Evolutionary conservation across 116 monocot genomes (phyloP), one percentile per base, ranked within the genome.

Genomic region (Zostera marina): DNA sequence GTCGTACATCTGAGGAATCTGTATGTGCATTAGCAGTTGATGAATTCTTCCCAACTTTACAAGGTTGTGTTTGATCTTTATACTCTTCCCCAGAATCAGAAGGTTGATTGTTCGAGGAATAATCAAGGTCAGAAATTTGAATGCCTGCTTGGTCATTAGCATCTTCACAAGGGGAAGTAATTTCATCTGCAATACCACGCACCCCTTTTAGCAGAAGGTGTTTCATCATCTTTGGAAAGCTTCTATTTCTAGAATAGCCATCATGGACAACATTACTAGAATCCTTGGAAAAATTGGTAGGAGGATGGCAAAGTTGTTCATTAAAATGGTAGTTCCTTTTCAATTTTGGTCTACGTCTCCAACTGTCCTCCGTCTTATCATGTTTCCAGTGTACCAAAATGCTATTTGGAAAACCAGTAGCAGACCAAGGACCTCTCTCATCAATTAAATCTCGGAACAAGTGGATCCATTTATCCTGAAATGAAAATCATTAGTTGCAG

Each of bases 351-450:
- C 99, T 80, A 16, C 91, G 78, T 20, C 91, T 72, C 83, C 81
- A 87, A 32, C 20, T 74, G 61, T 84, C 99, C 63, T 99, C 99
- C 11, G 83, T 91, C 53, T 86, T 99, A 67, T 99, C 99, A 72
- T 81, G 99, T 75, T 90, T 91, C 99, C 99, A 99, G 44, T 76
- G 81, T 44, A 76, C 76, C n/a, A 60, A 53, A 24, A 55, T 77
- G 55, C 62, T 63, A 52, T 79, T 99, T 68, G 99, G 91, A 69
- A 99, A 83, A 42, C 74, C 73, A 61, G 72, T 79, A 65, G 99
- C 72, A 56, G 91, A 91, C 99, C 99, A 99, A 63, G 91, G 99
- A 32, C 91, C 91, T 63, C 99, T 74, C 59, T 99, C 99, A 73
- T 99, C 91, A 75, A 76, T 76, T 59, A 91, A 72, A 62, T 79